These are phyloP conservation scores for Salvia rosmarinus DNA, from an alignment of 257 asterid genomes.

Conservation along the genomic window DNA sequence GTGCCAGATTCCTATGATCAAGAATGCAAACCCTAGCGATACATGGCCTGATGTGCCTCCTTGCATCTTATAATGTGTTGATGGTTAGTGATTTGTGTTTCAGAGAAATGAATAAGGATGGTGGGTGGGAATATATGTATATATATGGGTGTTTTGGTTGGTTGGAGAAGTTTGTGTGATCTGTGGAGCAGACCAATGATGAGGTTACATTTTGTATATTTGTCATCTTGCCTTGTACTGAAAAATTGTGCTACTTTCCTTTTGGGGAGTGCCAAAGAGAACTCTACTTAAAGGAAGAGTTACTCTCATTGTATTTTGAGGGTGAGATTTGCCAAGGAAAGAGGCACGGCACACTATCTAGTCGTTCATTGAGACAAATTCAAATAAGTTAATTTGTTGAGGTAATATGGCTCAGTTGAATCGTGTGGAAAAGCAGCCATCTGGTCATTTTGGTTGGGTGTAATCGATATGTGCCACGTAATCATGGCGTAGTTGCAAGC, in stretches of 20 bases:
- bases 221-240: constrained; percentile 48
- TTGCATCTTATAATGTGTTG: constrained; percentile 33
- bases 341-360: too few species aligned
- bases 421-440: too few species aligned
- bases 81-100: not conserved
- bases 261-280: not conserved
- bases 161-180: not conserved
- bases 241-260: constrained; percentile 14
- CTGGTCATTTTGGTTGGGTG: too few species aligned
- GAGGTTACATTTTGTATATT: constrained; percentile 23
- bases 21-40: constrained; percentile 67
- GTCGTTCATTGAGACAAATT: too few species aligned
- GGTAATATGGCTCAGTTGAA: too few species aligned
- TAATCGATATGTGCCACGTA: too few species aligned
- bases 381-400: too few species aligned
- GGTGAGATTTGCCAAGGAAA: too few species aligned
- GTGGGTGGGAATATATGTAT: not conserved
- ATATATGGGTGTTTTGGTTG: not conserved
- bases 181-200: constrained; percentile 22
- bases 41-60: constrained; percentile 77
- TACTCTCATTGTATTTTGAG: too few species aligned
- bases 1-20: constrained; percentile 75
- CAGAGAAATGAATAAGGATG: not conserved
- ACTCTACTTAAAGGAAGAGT: too few species aligned
- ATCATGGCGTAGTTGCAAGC: too few species aligned